A percentile compares a stretch with the other conserved stretches of the same genome.
phyloP scores from a whole-genome alignment of 2,329 filamentous ascomycete genomes.

The Paraphaeosphaeria minitans region DNA sequence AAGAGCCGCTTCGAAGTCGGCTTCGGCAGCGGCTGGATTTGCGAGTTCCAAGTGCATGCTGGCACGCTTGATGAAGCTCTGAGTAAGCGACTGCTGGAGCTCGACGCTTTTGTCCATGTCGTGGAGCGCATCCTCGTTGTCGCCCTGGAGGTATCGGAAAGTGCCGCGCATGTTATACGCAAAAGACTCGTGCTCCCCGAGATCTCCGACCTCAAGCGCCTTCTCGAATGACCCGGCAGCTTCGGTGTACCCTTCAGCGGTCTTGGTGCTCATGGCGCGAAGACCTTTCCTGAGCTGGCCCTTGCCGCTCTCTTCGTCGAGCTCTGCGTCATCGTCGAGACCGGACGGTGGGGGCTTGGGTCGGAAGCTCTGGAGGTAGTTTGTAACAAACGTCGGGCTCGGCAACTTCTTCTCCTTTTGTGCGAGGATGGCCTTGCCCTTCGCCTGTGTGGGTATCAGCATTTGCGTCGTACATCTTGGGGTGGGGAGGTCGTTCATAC shows the following conservation, averaged over 20 bases:
- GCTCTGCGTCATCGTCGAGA: conserved; percentile 79
- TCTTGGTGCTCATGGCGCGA: conserved; percentile 80
- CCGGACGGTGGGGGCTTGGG: conserved; percentile 77
- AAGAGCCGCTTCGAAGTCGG: conserved; percentile 86
- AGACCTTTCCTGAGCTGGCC: conserved; percentile 86
- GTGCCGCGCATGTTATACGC: conserved; percentile 97
- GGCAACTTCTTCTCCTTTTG: conserved; percentile 84
- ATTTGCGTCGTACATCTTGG: background rate
- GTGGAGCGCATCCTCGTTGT: conserved; percentile 78
- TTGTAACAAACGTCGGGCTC: conserved; percentile 94
- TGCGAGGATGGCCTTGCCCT: conserved; percentile 86
- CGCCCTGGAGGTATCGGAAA: conserved; percentile 89
- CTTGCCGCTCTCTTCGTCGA: conserved; percentile 78
- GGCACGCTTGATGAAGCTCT: conserved; percentile 98
- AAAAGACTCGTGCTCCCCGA: conserved; percentile 83
- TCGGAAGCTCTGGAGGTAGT: conserved; percentile 99
- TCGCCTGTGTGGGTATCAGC: conserved; percentile 54
- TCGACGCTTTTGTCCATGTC: conserved; percentile 95
- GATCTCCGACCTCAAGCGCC: conserved; percentile 79
- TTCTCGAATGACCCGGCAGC: conserved; percentile 85
- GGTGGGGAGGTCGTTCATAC: background rate
- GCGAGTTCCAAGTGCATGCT: conserved; percentile 96
- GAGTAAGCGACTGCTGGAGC: conserved; percentile 82
- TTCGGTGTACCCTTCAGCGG: conserved; percentile 88
- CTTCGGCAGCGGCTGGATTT: conserved; percentile 81